Percentiles rank a stretch among this genome's conserved stretches.
phyloP scores from a whole-genome alignment of 1,139 yeast genomes.

The Candida pseudoviswanathii region DNA sequence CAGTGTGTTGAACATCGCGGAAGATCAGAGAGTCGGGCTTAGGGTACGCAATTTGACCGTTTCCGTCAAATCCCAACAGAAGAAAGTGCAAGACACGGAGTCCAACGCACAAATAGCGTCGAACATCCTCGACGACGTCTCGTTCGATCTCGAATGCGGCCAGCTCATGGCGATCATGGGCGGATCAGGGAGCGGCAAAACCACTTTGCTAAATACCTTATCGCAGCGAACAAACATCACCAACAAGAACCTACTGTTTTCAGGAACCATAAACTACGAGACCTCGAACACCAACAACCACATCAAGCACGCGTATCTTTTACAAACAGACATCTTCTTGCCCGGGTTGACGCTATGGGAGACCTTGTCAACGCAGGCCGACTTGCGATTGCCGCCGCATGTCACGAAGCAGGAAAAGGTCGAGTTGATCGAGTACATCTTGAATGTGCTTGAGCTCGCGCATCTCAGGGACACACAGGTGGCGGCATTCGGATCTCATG shows the following conservation, averaged over 20 bases:
- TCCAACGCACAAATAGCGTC: slow-evolving; percentile 2
- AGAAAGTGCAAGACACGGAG: slow-evolving; percentile 1
- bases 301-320: slow-evolving; percentile 64
- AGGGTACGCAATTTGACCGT: slow-evolving; percentile 34
- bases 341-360: slow-evolving; percentile 75
- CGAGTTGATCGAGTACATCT: slow-evolving; percentile 57
- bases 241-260: slow-evolving; percentile 33
- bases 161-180: slow-evolving; percentile 74
- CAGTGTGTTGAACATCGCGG: slow-evolving; percentile 22
- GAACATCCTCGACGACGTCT: slow-evolving; percentile 43
- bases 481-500: slow-evolving; percentile 42
- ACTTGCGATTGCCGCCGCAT: slow-evolving; percentile 54
- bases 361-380: slow-evolving; percentile 70
- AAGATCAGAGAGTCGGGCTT: slow-evolving; percentile 29
- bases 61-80: slow-evolving; percentile 21
- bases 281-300: slow-evolving; percentile 12
- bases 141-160: slow-evolving; percentile 56
- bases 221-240: slow-evolving; percentile 57
- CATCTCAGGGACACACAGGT: slow-evolving; percentile 63
- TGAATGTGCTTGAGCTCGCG: slow-evolving; percentile 60
- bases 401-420: slow-evolving; percentile 43
- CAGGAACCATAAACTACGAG: slow-evolving; percentile 30
- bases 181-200: slow-evolving; percentile 87
- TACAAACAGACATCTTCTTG: slow-evolving; percentile 74
- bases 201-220: slow-evolving; percentile 72